These are phyloP conservation scores for Malassezia sp. DNA, from an alignment of 1,284 basidiomycete genomes.

Conservation along the genomic window DNA sequence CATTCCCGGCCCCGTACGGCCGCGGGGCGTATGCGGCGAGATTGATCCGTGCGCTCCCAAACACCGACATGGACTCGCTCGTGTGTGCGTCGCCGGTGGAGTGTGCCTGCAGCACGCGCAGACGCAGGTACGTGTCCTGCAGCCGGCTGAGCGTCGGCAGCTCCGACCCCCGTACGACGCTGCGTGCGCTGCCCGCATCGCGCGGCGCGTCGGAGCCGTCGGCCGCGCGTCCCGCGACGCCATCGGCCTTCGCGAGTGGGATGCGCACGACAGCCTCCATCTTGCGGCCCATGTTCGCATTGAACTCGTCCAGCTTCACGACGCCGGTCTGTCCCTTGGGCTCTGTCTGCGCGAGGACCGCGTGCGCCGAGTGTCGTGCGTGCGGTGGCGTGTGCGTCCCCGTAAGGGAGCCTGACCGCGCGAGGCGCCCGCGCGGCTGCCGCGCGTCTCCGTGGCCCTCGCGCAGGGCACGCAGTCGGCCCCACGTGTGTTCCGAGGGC, in stretches of 20 bases:
- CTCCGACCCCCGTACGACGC: too few species aligned
- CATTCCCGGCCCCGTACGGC: constrained; percentile 49
- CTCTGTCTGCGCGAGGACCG: not conserved
- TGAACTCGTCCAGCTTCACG: constrained; percentile 20
- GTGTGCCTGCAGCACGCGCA: constrained; percentile 7
- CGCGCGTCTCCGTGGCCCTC: not conserved
- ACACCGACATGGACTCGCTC: too few species aligned
- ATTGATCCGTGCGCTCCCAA: constrained; percentile 60
- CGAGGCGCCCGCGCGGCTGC: not conserved
- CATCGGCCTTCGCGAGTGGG: constrained; percentile 25
- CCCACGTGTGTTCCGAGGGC: not conserved
- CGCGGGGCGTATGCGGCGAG: constrained; percentile 62
- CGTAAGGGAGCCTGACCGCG: not conserved
- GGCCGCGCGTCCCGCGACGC: too few species aligned
- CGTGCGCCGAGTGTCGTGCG: not conserved
- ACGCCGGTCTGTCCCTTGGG: not conserved
- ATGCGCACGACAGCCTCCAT: constrained; percentile 33
- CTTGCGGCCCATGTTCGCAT: constrained; percentile 30
- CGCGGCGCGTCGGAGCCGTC: too few species aligned
- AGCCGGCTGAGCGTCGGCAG: not conserved
- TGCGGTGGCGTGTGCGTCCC: too few species aligned
- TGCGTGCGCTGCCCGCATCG: too few species aligned
- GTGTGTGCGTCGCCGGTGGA: too few species aligned
- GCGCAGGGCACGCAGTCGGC: not conserved
- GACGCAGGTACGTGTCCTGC: constrained; percentile 1